A percentile compares a stretch with the other conserved stretches of the same genome.
Conservation (phyloP, 805 yeast species). For the Cyberlindnera mycetangii region DNA sequence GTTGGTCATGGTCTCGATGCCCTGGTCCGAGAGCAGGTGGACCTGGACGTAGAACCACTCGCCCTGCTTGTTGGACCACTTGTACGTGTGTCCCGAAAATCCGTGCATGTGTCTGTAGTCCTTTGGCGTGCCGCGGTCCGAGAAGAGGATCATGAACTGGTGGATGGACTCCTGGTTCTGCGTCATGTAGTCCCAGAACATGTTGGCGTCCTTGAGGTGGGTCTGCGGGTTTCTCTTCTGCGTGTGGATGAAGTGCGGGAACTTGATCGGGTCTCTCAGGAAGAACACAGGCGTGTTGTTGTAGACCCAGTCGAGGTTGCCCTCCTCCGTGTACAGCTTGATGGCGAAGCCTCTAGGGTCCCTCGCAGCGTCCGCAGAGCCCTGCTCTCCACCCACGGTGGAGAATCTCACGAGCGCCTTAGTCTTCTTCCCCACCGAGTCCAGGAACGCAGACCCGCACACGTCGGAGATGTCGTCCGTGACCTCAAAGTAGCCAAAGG, state of each 20-base stretch:
- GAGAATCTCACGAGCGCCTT: slow-evolving; percentile 72
- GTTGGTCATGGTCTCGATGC: slow-evolving; percentile 9
- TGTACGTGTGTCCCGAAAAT: slow-evolving; percentile 81
- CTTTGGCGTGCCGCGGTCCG: slow-evolving; percentile 82
- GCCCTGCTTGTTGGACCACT: slow-evolving; percentile 73
- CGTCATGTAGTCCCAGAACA: slow-evolving; percentile 77
- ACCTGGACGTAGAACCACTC: slow-evolving; percentile 79
- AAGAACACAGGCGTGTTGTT: slow-evolving; percentile 86
- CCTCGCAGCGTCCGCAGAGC: slow-evolving; percentile 79
- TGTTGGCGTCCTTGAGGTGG: slow-evolving; percentile 70
- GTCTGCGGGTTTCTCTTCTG: slow-evolving; percentile 86
- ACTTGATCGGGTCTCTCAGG: slow-evolving; percentile 80
- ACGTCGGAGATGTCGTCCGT: slow-evolving; percentile 81
- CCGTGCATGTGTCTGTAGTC: slow-evolving; percentile 78
- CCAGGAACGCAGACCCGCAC: slow-evolving; percentile 67
- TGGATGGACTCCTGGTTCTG: slow-evolving; percentile 72
- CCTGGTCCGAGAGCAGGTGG: slow-evolving; percentile 48
- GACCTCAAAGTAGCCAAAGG: slow-evolving; percentile 81
- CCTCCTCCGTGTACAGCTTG: slow-evolving; percentile 80
- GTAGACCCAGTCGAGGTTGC: slow-evolving; percentile 80
- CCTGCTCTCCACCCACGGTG: slow-evolving; percentile 84
- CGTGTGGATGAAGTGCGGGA: slow-evolving; percentile 85
- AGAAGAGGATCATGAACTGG: slow-evolving; percentile 69
- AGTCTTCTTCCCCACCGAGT: slow-evolving; percentile 76
- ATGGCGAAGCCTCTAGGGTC: slow-evolving; percentile 86